phyloP scores from a whole-genome alignment of 495 filamentous ascomycete species.

The Monascus purpureus region DNA sequence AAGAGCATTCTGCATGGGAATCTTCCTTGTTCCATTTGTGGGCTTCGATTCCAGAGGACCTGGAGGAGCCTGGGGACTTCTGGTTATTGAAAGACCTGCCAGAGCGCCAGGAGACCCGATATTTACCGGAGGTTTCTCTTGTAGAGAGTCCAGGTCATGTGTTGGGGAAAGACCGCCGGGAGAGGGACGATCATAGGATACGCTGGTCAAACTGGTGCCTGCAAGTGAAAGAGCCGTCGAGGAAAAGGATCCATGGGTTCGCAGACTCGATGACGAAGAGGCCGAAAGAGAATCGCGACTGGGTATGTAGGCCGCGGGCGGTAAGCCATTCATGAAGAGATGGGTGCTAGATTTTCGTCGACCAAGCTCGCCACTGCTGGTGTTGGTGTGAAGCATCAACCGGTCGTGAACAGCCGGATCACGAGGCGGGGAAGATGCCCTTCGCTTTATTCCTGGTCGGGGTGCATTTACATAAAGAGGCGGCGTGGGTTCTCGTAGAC shows the following conservation, averaged over 20 bases:
- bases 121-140: slow-evolving; percentile 36
- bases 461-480: slow-evolving; percentile 24
- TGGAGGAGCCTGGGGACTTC: slow-evolving; percentile 7
- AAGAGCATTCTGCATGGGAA: slow-evolving; percentile 23
- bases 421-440: slow-evolving; percentile 66
- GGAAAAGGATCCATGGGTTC: slow-evolving; percentile 57
- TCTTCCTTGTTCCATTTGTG: slow-evolving; percentile 23
- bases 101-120: slow-evolving; percentile 42
- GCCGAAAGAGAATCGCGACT: slow-evolving; percentile 61
- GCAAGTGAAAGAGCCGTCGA: slow-evolving; percentile 52
- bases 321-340: slow-evolving; percentile 41
- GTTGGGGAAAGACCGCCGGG: slow-evolving; percentile 58
- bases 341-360: slow-evolving; percentile 50
- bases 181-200: slow-evolving; percentile 59
- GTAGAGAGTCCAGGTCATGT: slow-evolving; percentile 34
- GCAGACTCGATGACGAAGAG: slow-evolving; percentile 51
- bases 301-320: slow-evolving; percentile 42
- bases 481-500: slow-evolving; percentile 44
- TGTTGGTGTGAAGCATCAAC: slow-evolving; percentile 36
- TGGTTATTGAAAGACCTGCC: slow-evolving; percentile 10
- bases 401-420: slow-evolving; percentile 62
- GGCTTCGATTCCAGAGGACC: slow-evolving; percentile 17
- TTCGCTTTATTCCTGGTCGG: slow-evolving; percentile 55
- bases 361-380: slow-evolving; percentile 49
- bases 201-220: slow-evolving; percentile 60